Conservation (phyloP, 2,329 filamentous ascomycete species). For the Aspergillus pseudoterreus region DNA sequence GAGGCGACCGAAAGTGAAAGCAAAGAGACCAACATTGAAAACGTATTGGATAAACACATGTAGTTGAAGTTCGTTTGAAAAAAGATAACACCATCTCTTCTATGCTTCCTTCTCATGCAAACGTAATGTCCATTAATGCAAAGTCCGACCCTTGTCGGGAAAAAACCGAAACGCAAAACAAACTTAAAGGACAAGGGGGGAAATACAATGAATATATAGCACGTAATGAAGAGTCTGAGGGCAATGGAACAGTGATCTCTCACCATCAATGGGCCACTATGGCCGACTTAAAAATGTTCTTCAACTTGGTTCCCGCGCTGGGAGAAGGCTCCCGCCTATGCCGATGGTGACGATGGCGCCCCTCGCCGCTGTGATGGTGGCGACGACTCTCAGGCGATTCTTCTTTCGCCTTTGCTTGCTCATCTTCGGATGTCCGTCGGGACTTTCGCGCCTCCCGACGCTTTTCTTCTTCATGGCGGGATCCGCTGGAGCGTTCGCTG, state of each 20-base stretch:
- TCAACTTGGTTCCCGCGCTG: slow-evolving; percentile 27
- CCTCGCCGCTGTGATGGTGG: slow-evolving; percentile 19
- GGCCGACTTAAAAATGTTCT: slow-evolving; percentile 26
- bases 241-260: no score
- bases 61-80: neutral
- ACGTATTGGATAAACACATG: neutral
- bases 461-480: slow-evolving; percentile 26
- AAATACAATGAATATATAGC: neutral
- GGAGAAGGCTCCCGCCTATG: slow-evolving; percentile 26
- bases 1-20: no score
- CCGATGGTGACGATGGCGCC: slow-evolving; percentile 24
- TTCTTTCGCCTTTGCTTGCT: slow-evolving; percentile 15
- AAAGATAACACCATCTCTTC: neutral
- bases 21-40: neutral
- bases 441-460: slow-evolving; percentile 22
- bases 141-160: neutral
- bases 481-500: slow-evolving; percentile 22
- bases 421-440: slow-evolving; percentile 19
- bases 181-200: slow-evolving; percentile 3
- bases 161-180: slow-evolving; percentile 7
- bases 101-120: neutral
- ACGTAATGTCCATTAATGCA: neutral
- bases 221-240: neutral
- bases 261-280: slow-evolving; percentile 26
- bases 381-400: slow-evolving; percentile 18